Evolutionary conservation across 257 asterid genomes (phyloP).

Genomic region (Apocynum venetum): DNA sequence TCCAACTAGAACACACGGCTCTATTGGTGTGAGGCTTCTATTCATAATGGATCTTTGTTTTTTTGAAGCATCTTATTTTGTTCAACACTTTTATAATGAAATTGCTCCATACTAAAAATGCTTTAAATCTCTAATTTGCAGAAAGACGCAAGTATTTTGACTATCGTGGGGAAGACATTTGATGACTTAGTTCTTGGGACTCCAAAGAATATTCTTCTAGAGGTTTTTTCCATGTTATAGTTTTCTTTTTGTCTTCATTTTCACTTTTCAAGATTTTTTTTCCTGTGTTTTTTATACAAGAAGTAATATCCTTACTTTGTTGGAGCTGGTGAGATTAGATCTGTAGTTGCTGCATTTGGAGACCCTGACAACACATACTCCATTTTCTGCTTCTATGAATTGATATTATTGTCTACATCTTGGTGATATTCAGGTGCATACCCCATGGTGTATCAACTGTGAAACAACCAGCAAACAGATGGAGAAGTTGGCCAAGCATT

Average conservation of each 20-base stretch:
- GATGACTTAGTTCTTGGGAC: slow-evolving; percentile 64
- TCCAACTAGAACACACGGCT: neutral
- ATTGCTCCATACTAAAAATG: neutral
- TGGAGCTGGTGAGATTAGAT: neutral
- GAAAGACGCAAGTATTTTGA: slow-evolving; percentile 57
- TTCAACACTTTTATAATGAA: neutral
- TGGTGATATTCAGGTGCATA: slow-evolving; percentile 50
- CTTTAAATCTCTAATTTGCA: slow-evolving; percentile 33
- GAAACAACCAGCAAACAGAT: slow-evolving; percentile 83
- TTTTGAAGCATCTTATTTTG: neutral
- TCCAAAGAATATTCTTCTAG: slow-evolving; percentile 59
- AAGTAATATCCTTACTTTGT: neutral
- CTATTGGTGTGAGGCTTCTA: too few relatives aligned
- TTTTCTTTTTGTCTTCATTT: neutral
- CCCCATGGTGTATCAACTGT: slow-evolving; percentile 95
- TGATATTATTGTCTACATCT: neutral
- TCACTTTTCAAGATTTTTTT: neutral
- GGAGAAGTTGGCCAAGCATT: slow-evolving; percentile 96
- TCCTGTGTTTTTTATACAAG: neutral
- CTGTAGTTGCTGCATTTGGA: neutral
- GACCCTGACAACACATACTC: neutral
- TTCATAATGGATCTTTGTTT: neutral
- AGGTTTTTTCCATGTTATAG: slow-evolving; percentile 43
- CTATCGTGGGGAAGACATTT: slow-evolving; percentile 82
- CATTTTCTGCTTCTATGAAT: neutral